Base-by-base conservation (phyloP, 2,329 filamentous ascomycete species). In the Sporothrix pseudoabietina region DNA sequence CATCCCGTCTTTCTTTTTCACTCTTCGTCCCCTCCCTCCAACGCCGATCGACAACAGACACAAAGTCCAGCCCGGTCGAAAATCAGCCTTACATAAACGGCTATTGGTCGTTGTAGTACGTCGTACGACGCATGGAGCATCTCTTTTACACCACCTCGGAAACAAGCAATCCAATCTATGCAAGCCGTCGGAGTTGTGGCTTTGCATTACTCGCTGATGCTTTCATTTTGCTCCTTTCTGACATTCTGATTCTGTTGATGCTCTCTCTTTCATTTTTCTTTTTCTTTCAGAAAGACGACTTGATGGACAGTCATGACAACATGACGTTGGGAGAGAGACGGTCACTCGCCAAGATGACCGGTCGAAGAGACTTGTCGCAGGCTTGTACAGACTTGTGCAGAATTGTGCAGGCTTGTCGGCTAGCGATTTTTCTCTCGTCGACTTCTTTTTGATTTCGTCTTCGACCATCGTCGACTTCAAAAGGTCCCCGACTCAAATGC, bases 71-170 rank as follows among this genome's bases (percentile, higher is more conserved):
- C 8, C 59, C 35, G 35, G 59, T 44, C 35, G 16, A 32, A 57
- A 39, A 39, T 63, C 35, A 63, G 59, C 59, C 59, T 63, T 35
- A 22, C 59, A 35, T 63, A 35, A 41, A 26, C 59, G 35, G 59
- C 14, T 14, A 9, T 22, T 41, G 10, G 35, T n/a, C 19, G 57
- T n/a, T 61, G 32, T 19, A 16, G 4, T 39, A 61, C 32, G 35
- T 30, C 2, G 41, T 12, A 47, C 3, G 41, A 12, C 39, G 39
- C 3, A 41, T n/a, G n/a, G n/a, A n/a, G n/a, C n/a, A 26, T 2
- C 26, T 26, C 26, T 26, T 26, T 26, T 26, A 47, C 41, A 14
- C 10, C 14, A 35, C 35, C 35, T 35, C 35, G 35, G 4, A 55
- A 55, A 55, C n/a, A 10, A 14, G 9, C 52, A 55, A 30, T 30